Evolutionary conservation across 768 basidiomycete genomes (phyloP).

Genomic region (Leucocoprinus leucothites): DNA sequence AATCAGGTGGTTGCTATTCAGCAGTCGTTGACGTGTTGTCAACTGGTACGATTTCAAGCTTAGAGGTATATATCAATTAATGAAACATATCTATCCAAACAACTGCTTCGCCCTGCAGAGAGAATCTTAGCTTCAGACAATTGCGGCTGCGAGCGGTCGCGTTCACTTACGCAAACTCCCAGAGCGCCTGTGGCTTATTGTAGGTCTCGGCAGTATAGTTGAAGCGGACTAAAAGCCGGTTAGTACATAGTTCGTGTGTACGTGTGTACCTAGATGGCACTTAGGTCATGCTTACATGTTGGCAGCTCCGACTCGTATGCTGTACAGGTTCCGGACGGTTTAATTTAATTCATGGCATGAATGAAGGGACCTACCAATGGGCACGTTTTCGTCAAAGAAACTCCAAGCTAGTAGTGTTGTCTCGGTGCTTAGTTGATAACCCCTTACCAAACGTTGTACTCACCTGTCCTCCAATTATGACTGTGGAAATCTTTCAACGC

Average conservation of each 20-base stretch:
- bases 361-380: conserved; percentile 29
- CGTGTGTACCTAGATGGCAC: no score
- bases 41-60: background rate
- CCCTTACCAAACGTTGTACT: background rate
- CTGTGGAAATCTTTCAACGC: conserved; percentile 16
- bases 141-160: background rate
- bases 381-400: conserved; percentile 36
- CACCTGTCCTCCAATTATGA: conserved; percentile 49
- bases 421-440: background rate
- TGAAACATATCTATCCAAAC: background rate
- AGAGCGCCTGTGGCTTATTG: conserved; percentile 60
- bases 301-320: conserved; percentile 44
- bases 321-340: conserved; percentile 12
- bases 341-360: background rate
- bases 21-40: conserved; percentile 32
- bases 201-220: conserved; percentile 60
- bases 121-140: no score
- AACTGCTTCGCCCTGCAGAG: background rate
- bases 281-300: conserved; percentile 20
- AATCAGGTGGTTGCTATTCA: conserved; percentile 48
- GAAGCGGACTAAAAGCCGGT: conserved; percentile 43
- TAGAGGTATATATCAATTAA: no score
- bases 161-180: conserved; percentile 51
- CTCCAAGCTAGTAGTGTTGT: conserved; percentile 34
- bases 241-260: background rate